phyloP scores from a whole-genome alignment of 2,329 filamentous ascomycete genomes.

The Alternaria brassicicola region DNA sequence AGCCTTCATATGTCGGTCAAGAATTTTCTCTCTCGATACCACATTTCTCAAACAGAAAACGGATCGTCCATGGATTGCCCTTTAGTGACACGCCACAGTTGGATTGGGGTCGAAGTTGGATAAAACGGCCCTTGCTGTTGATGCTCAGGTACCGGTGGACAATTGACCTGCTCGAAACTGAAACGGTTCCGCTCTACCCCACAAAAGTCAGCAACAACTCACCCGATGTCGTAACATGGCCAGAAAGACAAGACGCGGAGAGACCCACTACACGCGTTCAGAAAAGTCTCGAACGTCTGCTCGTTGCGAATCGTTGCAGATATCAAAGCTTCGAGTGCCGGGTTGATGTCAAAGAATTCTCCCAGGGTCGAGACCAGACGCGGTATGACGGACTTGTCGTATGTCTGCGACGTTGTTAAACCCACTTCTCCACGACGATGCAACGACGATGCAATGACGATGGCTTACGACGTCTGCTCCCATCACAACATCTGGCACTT shows the following conservation, averaged over 20 bases:
- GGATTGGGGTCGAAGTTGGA: slow-evolving; percentile 63
- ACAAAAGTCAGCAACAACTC: slow-evolving; percentile 45
- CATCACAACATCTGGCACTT: slow-evolving; percentile 66
- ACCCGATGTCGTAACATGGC: slow-evolving; percentile 25
- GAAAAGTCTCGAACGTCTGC: slow-evolving; percentile 70
- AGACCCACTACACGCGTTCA: slow-evolving; percentile 61
- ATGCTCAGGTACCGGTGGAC: slow-evolving; percentile 38
- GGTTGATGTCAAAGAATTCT: slow-evolving; percentile 65
- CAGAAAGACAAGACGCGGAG: slow-evolving; percentile 37
- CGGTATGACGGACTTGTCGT: slow-evolving; percentile 69
- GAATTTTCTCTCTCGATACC: slow-evolving; percentile 8
- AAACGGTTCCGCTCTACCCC: slow-evolving; percentile 49
- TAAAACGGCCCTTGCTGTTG: slow-evolving; percentile 70
- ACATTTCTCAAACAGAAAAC: slow-evolving; percentile 34
- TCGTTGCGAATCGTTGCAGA: slow-evolving; percentile 74
- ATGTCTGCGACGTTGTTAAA: slow-evolving; percentile 60
- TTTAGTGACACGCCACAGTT: slow-evolving; percentile 57
- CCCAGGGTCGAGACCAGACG: slow-evolving; percentile 68
- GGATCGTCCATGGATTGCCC: slow-evolving; percentile 24
- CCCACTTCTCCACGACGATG: slow-evolving; percentile 13
- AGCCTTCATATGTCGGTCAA: slow-evolving; percentile 29
- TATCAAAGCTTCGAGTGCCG: slow-evolving; percentile 66
- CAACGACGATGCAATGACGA: slow-evolving; percentile 9
- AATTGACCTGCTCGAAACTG: slow-evolving; percentile 40
- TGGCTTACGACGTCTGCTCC: slow-evolving; percentile 71